These are phyloP conservation scores for Trichophyton schoenleinii DNA, from an alignment of 2,329 filamentous ascomycete genomes.

Conservation along the genomic window DNA sequence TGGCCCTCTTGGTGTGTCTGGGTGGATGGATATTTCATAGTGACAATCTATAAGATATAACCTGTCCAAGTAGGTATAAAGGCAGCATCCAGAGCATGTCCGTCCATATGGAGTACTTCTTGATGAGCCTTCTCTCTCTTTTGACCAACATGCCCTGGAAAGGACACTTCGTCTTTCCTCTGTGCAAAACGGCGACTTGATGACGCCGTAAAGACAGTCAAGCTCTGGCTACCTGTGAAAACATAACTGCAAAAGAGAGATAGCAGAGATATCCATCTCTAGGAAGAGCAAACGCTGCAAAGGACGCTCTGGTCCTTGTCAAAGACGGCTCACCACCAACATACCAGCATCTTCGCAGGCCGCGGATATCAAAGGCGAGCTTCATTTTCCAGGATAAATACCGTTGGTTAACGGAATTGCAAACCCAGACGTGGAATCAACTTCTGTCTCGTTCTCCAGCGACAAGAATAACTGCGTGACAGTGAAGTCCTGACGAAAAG, in stretches of 20 bases:
- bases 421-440: not conserved
- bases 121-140: conserved; percentile 3
- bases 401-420: not conserved
- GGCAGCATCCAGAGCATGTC: conserved; percentile 7
- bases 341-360: not conserved
- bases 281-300: not conserved
- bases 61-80: conserved; percentile 4
- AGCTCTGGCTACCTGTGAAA: too few species aligned
- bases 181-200: too few species aligned
- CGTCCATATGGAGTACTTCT: not conserved
- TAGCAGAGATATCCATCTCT: too few species aligned
- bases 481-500: not conserved
- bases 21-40: too few species aligned
- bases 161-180: conserved; percentile 4
- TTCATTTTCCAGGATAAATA: not conserved
- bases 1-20: too few species aligned
- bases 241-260: too few species aligned
- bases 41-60: not conserved
- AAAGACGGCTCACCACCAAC: not conserved
- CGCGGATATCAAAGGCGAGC: not conserved
- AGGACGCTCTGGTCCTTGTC: not conserved
- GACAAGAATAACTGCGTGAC: too few species aligned
- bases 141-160: conserved; percentile 6
- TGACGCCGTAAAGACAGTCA: too few species aligned
- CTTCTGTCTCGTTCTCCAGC: not conserved